phyloP scores from a whole-genome alignment of 2,329 filamentous ascomycete genomes.

The Alternaria angustiovoidea region DNA sequence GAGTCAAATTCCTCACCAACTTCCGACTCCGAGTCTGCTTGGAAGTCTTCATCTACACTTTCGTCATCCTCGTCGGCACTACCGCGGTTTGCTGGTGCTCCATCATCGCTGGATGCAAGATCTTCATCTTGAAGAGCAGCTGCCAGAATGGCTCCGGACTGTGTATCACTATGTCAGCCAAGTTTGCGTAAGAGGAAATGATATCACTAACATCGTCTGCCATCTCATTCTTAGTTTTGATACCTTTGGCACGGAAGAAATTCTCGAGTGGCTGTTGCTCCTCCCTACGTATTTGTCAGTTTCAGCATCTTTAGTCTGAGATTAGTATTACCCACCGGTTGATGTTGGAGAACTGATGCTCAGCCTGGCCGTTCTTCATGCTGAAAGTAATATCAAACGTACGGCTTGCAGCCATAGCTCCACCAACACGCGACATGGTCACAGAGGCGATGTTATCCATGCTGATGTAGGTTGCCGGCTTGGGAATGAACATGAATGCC shows the following conservation, averaged over 20 bases:
- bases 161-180: slow-evolving; percentile 44
- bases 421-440: slow-evolving; percentile 94
- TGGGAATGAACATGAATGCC: slow-evolving; percentile 98
- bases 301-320: not conserved
- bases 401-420: slow-evolving; percentile 89
- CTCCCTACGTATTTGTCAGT: slow-evolving; percentile 63
- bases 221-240: slow-evolving; percentile 98
- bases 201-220: slow-evolving; percentile 80
- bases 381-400: slow-evolving; percentile 97
- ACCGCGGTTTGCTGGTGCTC: slow-evolving; percentile 79
- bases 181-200: not conserved
- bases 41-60: slow-evolving; percentile 95
- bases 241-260: slow-evolving; percentile 95
- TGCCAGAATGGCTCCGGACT: slow-evolving; percentile 70
- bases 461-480: slow-evolving; percentile 95
- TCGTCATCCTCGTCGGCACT: slow-evolving; percentile 97
- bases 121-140: slow-evolving; percentile 84
- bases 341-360: slow-evolving; percentile 98
- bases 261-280: slow-evolving; percentile 95
- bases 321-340: slow-evolving; percentile 68
- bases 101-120: slow-evolving; percentile 79
- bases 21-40: slow-evolving; percentile 89
- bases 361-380: slow-evolving; percentile 84
- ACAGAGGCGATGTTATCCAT: slow-evolving; percentile 92
- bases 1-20: slow-evolving; percentile 97